Evolutionary conservation across 345 rosid genomes (phyloP), one percentile per base, ranked within the genome.

Genomic region (Eucalyptus cloeziana): DNA sequence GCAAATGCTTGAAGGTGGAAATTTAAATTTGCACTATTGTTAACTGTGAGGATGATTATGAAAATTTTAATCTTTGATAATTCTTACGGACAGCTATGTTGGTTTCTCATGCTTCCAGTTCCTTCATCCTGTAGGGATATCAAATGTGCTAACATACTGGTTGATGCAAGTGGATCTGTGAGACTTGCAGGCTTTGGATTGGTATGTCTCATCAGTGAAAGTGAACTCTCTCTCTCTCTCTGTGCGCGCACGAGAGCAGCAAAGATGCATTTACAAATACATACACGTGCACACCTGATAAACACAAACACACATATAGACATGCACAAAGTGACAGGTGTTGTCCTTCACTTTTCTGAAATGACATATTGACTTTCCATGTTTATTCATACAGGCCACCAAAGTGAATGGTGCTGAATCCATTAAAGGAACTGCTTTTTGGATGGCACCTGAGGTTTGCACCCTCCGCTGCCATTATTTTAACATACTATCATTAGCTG

Each of bases 401-500:
- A 67, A 91, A 92, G 3, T 67, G 79, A 67, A 31, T 31, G 96
- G 95, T 92, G 96, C 93, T 43, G 93, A 94, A 93, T 95, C 98
- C 85, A 90, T 91, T 93, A 94, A 91, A 90, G 98, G 98, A 87
- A 95, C 98, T 88, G 93, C 96, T 86, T 94, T 92, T 88, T 97
- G 99, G 99, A 97, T 95, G 99, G 99, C 99, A 79, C 99, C 99
- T 56, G 98, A 97, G 99, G 99, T 97, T 90, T 90, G 94, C 50
- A 52, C 93, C 15, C 79, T 51, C 49, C 17, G 16, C 49, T 13
- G 33, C 21, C 79, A 43, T 51, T 40, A n/a, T 33, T 87, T 24
- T 16, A 86, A 49, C 27, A 31, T 56, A 31, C 24, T 87, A 43
- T 37, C 44, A 16, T 87, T 51, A 54, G 24, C n/a, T 60, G 49